Evolutionary conservation across 495 filamentous ascomycete genomes (phyloP).

Genomic region (Penicillium diatomitis): DNA sequence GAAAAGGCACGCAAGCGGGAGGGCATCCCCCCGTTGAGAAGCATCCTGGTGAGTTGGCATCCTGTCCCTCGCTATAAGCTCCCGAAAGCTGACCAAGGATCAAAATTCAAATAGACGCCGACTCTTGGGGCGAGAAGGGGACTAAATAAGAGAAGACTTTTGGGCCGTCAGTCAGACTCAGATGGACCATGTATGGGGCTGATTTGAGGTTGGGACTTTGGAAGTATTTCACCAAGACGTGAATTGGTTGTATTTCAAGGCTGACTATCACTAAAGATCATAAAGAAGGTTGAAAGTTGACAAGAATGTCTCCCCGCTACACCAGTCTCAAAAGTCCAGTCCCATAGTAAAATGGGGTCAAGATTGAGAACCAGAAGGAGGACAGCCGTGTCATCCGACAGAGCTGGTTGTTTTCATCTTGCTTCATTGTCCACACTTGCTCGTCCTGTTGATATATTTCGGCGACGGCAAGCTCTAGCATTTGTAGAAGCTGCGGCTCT

Average conservation of each 20-base stretch:
- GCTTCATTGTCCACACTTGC: conserved; percentile 62
- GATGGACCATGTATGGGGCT: too few species aligned
- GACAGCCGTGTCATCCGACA: conserved; percentile 20
- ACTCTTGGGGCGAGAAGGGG: conserved; percentile 32
- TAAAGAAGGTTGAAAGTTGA: too few species aligned
- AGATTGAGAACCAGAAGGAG: conserved; percentile 33
- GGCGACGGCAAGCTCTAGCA: conserved; percentile 60
- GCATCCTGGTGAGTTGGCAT: conserved; percentile 40
- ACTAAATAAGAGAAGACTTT: too few species aligned
- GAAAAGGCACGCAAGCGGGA: conserved; percentile 55
- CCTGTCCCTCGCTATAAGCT: too few species aligned
- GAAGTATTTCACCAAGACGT: not conserved
- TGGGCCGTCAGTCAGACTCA: too few species aligned
- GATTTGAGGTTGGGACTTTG: not conserved
- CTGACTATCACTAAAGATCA: too few species aligned
- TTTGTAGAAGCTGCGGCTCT: conserved; percentile 42
- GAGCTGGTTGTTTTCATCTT: conserved; percentile 38
- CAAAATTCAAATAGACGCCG: conserved; percentile 30
- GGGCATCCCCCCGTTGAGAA: conserved; percentile 49
- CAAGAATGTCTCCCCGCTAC: conserved; percentile 30
- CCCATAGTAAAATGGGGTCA: conserved; percentile 46
- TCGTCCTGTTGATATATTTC: conserved; percentile 44
- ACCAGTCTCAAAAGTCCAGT: conserved; percentile 38
- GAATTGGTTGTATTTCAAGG: too few species aligned
- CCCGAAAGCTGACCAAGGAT: conserved; percentile 2